Evolutionary conservation across 73 alveolate species (phyloP).

Genomic region (Paramecium sonneborni): DNA sequence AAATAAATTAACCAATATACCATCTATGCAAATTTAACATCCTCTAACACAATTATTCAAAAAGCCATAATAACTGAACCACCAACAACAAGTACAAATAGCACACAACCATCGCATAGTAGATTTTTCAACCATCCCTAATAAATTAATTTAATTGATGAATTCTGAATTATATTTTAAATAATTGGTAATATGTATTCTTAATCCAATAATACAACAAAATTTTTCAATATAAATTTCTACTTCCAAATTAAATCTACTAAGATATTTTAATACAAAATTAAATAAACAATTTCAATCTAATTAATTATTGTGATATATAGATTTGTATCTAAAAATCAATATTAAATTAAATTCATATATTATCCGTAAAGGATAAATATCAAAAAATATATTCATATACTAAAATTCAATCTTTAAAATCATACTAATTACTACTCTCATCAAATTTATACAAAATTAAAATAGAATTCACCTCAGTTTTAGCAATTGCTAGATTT

Average conservation of each 20-base stretch:
- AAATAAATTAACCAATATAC: neutral
- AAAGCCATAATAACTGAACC: slow-evolving; percentile 29
- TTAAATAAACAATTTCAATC: neutral
- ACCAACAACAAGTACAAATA: slow-evolving; percentile 4
- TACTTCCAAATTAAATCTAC: neutral
- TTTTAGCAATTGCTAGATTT: no score
- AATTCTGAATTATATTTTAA: neutral
- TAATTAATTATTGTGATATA: neutral
- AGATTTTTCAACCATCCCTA: slow-evolving; percentile 31
- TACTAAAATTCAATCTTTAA: no score
- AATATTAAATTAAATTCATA: neutral
- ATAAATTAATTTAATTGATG: neutral
- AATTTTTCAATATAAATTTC: neutral
- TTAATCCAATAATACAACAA: neutral
- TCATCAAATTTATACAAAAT: no score
- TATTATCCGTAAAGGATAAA: neutral
- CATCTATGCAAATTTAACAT: slow-evolving; percentile 51
- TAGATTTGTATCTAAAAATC: neutral
- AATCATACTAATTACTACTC: no score
- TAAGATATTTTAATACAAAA: neutral
- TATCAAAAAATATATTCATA: no score
- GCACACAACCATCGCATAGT: slow-evolving; percentile 53
- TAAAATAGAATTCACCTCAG: no score
- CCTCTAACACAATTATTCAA: slow-evolving; percentile 30
- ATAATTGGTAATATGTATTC: neutral